Conservation (phyloP, 2,329 filamentous ascomycete species). For the Fusarium kyushuense region DNA sequence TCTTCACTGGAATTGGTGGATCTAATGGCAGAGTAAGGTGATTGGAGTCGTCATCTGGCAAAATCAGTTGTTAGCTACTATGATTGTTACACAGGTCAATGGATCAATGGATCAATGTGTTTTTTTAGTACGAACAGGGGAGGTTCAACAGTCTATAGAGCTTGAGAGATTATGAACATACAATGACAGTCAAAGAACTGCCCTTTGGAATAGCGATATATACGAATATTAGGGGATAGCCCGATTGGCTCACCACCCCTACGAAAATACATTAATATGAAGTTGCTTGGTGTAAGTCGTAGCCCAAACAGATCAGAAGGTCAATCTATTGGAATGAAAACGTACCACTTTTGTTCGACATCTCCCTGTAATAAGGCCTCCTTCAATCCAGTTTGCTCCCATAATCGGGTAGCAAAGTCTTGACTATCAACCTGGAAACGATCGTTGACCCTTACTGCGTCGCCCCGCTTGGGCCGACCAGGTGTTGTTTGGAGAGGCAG, state of each 20-base stretch:
- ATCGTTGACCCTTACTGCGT: slow-evolving; percentile 89
- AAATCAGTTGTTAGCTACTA: slow-evolving; percentile 15
- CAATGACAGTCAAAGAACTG: slow-evolving; percentile 96
- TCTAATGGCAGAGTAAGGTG: slow-evolving; percentile 67
- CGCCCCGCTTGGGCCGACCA: slow-evolving; percentile 79
- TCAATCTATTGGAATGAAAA: slow-evolving; percentile 12
- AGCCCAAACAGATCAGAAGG: slow-evolving; percentile 1
- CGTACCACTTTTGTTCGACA: slow-evolving; percentile 60
- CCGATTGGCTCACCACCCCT: slow-evolving; percentile 90
- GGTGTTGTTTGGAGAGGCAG: slow-evolving; percentile 83
- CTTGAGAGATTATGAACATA: slow-evolving; percentile 58
- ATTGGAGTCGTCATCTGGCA: slow-evolving; percentile 87
- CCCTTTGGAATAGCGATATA: slow-evolving; percentile 87
- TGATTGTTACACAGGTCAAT: not conserved
- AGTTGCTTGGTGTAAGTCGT: slow-evolving; percentile 13
- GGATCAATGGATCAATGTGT: no score
- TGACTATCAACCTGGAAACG: slow-evolving; percentile 85
- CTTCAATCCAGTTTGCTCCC: slow-evolving; percentile 80
- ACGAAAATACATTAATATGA: slow-evolving; percentile 43
- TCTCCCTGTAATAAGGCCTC: slow-evolving; percentile 64
- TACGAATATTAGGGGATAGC: slow-evolving; percentile 86
- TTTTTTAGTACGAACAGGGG: no score
- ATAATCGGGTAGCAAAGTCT: slow-evolving; percentile 78
- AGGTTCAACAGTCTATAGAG: not conserved
- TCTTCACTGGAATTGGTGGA: slow-evolving; percentile 57